Percentiles rank a stretch among this genome's conserved stretches.
Conservation (phyloP, 2,329 filamentous ascomycete species). For the Atkinsonella hypoxylon region DNA sequence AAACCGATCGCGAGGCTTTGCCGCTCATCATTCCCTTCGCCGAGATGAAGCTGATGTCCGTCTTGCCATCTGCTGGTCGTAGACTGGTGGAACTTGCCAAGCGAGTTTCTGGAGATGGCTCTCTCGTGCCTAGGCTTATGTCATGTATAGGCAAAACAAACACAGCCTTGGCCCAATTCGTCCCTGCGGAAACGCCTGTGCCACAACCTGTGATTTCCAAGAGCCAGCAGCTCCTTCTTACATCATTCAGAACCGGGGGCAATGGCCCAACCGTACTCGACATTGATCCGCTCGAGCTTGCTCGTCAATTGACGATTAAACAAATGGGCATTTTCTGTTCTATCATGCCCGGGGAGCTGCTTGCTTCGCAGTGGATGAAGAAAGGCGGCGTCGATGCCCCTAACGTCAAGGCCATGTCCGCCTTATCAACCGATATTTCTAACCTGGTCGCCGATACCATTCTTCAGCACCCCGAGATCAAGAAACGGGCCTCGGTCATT, state of each 20-base stretch:
- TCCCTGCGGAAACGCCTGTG: slow-evolving; percentile 58
- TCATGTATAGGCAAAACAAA: slow-evolving; percentile 84
- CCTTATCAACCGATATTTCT: slow-evolving; percentile 80
- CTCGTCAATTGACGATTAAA: slow-evolving; percentile 83
- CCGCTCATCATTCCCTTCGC: slow-evolving; percentile 71
- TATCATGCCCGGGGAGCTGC: slow-evolving; percentile 82
- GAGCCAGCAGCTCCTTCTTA: slow-evolving; percentile 61
- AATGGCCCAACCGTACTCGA: slow-evolving; percentile 65
- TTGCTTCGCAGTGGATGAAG: slow-evolving; percentile 91
- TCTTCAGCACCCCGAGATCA: slow-evolving; percentile 74
- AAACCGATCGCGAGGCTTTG: slow-evolving; percentile 67
- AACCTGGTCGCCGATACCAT: slow-evolving; percentile 92
- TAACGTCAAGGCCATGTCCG: slow-evolving; percentile 90
- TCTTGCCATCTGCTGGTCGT: slow-evolving; percentile 65
- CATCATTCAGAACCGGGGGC: slow-evolving; percentile 63
- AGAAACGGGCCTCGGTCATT: slow-evolving; percentile 80
- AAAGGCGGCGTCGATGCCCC: slow-evolving; percentile 65
- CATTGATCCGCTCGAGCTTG: slow-evolving; percentile 83
- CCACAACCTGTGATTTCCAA: slow-evolving; percentile 61
- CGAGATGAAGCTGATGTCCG: slow-evolving; percentile 51
- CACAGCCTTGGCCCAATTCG: slow-evolving; percentile 58
- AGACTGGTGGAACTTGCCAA: slow-evolving; percentile 70
- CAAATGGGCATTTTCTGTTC: slow-evolving; percentile 85
- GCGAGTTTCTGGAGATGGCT: slow-evolving; percentile 62
- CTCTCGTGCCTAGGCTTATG: slow-evolving; percentile 69